Percentiles rank a stretch among this genome's conserved stretches.
Evolutionary conservation across 2,329 filamentous ascomycete species (phyloP).

Genomic region (Laburnicola sp.): DNA sequence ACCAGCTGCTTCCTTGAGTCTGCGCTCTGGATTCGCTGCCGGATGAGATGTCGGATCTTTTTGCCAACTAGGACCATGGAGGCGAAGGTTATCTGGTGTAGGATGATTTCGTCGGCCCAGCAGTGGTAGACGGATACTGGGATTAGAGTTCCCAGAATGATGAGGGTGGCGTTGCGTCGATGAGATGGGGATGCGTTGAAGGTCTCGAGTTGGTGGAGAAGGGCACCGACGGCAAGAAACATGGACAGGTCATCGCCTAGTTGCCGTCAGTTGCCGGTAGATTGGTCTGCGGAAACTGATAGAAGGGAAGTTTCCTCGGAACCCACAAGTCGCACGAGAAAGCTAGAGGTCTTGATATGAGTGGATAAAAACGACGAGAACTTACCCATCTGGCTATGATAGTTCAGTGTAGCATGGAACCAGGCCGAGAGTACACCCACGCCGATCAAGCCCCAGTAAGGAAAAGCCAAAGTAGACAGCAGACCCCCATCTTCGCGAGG

Average conservation of each 20-base stretch:
- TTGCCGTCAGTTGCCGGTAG: conserved; percentile 3
- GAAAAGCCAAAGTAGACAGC: conserved; percentile 39
- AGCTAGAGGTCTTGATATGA: too few species aligned
- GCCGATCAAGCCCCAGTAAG: conserved; percentile 50
- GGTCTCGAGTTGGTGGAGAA: conserved; percentile 56
- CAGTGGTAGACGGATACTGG: conserved; percentile 43
- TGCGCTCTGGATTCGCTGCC: conserved; percentile 27
- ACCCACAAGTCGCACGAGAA: too few species aligned
- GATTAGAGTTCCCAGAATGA: conserved; percentile 36
- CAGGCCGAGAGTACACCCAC: conserved; percentile 49
- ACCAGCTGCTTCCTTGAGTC: conserved; percentile 27
- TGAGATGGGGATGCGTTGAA: conserved; percentile 37
- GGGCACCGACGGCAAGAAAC: conserved; percentile 57
- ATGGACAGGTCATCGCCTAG: conserved; percentile 61
- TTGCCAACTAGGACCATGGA: conserved; percentile 46
- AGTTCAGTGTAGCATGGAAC: conserved; percentile 52
- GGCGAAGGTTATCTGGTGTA: conserved; percentile 46
- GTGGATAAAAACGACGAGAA: neutral
- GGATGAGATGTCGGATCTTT: conserved; percentile 34
- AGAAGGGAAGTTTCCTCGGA: too few species aligned
- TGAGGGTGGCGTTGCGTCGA: conserved; percentile 28
- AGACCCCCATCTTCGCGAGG: conserved; percentile 32
- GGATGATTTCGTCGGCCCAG: conserved; percentile 45
- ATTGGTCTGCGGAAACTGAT: neutral
- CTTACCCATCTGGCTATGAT: conserved; percentile 53